phyloP scores from a whole-genome alignment of 2,329 filamentous ascomycete genomes.

The Stylonectria norvegica region DNA sequence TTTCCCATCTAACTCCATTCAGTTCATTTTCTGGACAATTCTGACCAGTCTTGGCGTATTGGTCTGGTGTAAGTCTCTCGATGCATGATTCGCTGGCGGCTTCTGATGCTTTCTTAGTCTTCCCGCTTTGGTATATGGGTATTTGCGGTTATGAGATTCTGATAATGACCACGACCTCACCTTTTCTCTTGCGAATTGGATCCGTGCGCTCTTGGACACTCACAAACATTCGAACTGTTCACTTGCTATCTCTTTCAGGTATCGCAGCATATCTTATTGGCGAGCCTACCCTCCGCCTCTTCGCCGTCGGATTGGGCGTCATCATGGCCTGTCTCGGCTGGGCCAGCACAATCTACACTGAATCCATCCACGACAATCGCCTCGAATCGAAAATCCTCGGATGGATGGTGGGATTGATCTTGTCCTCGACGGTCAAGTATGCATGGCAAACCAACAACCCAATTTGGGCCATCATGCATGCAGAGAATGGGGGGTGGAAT shows the following conservation, averaged over 20 bases:
- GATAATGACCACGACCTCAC: slow-evolving; percentile 80
- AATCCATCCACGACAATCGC: slow-evolving; percentile 68
- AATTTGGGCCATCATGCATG: slow-evolving; percentile 92
- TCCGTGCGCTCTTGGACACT: slow-evolving; percentile 65
- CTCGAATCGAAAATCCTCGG: slow-evolving; percentile 80
- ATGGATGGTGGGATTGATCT: slow-evolving; percentile 75
- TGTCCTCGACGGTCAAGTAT: slow-evolving; percentile 87
- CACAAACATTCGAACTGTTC: slow-evolving; percentile 65
- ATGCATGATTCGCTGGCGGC: not conserved
- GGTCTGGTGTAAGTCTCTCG: slow-evolving; percentile 77
- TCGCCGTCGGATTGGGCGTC: slow-evolving; percentile 76
- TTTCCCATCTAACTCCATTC: slow-evolving; percentile 20
- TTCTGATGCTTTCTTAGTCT: slow-evolving; percentile 54
- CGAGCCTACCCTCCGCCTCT: slow-evolving; percentile 71
- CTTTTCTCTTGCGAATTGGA: slow-evolving; percentile 70
- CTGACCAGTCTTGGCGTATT: slow-evolving; percentile 83
- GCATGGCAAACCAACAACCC: slow-evolving; percentile 94
- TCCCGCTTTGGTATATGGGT: slow-evolving; percentile 98
- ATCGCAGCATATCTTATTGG: slow-evolving; percentile 75
- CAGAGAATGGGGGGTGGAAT: slow-evolving; percentile 88
- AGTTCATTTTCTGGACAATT: slow-evolving; percentile 96
- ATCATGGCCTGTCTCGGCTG: slow-evolving; percentile 78
- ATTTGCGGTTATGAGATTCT: slow-evolving; percentile 93
- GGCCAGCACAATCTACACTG: slow-evolving; percentile 76
- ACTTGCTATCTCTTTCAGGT: slow-evolving; percentile 74